These are phyloP conservation scores for Lolium perenne DNA, from an alignment of 176 grass and related monocot genomes.

Conservation along the genomic window DNA sequence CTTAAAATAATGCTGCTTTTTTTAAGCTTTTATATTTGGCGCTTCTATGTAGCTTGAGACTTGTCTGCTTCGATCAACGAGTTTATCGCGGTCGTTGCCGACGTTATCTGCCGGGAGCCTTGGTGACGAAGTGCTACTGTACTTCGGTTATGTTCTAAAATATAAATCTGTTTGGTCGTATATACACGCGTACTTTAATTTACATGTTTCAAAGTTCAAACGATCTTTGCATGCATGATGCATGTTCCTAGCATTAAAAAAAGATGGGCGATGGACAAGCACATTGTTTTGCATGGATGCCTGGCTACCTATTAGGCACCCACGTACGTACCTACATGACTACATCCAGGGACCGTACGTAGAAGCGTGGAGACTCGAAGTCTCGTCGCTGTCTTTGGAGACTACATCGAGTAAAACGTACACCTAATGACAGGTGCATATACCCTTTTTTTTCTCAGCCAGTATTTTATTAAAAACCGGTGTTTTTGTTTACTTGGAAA, in stretches of 20 bases:
- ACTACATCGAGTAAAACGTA: background rate
- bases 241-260: background rate
- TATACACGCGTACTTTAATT: background rate
- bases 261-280: no score
- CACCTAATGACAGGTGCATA: background rate
- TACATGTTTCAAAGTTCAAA: background rate
- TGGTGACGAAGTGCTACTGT: background rate
- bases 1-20: no score
- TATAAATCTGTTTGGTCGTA: background rate
- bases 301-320: background rate
- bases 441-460: no score
- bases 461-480: no score
- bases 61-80: background rate
- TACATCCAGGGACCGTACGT: background rate
- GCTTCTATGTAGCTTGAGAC: no score
- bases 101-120: background rate
- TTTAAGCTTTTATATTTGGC: no score
- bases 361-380: background rate
- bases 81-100: background rate
- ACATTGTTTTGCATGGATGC: background rate
- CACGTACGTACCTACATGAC: slow-evolving; percentile 31
- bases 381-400: background rate
- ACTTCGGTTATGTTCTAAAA: background rate
- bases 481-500: no score
- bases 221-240: background rate